A percentile compares a stretch with the other conserved stretches of the same genome.
phyloP scores from a whole-genome alignment of 2,329 filamentous ascomycete species.

The Epichloe sylvatica region DNA sequence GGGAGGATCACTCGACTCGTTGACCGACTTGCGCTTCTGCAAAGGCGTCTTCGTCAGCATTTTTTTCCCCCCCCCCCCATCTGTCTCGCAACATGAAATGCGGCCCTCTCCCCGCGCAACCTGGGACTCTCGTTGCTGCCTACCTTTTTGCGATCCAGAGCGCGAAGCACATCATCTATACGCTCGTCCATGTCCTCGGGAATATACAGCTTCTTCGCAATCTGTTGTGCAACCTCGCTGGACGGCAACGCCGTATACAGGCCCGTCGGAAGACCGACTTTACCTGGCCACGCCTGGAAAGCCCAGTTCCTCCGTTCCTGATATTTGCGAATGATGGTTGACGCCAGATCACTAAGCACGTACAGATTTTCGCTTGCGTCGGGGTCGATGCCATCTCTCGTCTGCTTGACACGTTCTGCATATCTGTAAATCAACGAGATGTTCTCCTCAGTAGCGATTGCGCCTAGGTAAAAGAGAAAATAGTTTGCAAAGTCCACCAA shows the following conservation, averaged over 20 bases:
- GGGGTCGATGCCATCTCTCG: slow-evolving; percentile 61
- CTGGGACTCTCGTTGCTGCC: neutral
- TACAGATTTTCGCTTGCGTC: slow-evolving; percentile 63
- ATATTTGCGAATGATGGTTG: slow-evolving; percentile 69
- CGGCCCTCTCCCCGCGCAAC: too few species aligned
- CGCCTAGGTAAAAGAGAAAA: slow-evolving; percentile 74
- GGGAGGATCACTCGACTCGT: slow-evolving; percentile 33
- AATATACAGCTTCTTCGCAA: slow-evolving; percentile 74
- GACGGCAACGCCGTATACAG: slow-evolving; percentile 64
- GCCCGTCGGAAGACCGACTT: slow-evolving; percentile 65
- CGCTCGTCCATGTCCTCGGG: slow-evolving; percentile 62
- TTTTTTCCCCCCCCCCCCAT: too few species aligned
- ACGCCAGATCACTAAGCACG: slow-evolving; percentile 73
- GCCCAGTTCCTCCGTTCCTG: slow-evolving; percentile 77
- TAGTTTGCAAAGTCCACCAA: slow-evolving; percentile 76
- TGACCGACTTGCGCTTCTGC: slow-evolving; percentile 43
- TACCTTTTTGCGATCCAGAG: slow-evolving; percentile 64
- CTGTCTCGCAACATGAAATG: too few species aligned
- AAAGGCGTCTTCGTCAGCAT: slow-evolving; percentile 13
- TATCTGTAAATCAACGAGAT: slow-evolving; percentile 82
- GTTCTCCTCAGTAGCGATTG: slow-evolving; percentile 75
- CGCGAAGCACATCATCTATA: slow-evolving; percentile 53
- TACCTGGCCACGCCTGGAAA: slow-evolving; percentile 69
- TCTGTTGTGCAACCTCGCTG: slow-evolving; percentile 67
- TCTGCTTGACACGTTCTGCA: slow-evolving; percentile 83